Base-by-base conservation (phyloP, 2,329 filamentous ascomycete genomes). In the Beauveria pseudobassiana region DNA sequence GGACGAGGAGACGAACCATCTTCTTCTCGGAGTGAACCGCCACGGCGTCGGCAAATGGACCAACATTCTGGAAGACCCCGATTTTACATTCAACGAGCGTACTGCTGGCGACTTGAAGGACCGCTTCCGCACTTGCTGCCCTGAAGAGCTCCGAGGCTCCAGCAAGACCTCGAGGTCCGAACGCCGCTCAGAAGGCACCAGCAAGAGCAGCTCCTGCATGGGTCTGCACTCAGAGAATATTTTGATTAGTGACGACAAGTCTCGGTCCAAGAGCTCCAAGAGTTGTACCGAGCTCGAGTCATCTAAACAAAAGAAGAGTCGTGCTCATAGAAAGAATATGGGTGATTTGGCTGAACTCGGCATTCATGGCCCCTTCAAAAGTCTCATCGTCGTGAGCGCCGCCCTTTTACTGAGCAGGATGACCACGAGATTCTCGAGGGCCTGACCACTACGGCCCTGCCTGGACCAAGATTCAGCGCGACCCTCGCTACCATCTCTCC, bases 1-100 rank as follows among this genome's bases (percentile, higher is more conserved):
- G 0, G 83, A 87, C 64, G 80, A 85, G 62, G 85, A 88, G 70
- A 88, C 85, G 1, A 85, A 82, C 56, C 79, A 86, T 65, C 75
- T 88, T 9, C 71, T 88, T 16, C 73, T 86, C 3, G 85, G 85
- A 0, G 85, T 87, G 30, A 80, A 80, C 66, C 81, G 82, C 38
- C 80, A 88, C 67, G 86, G 86, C 1, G 81, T 88, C 9, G 86
- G 85, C 43, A 85, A 83, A 66, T 88, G 85, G 85, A 86, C 83
- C 9, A 82, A 77, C 61, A 88, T 88, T 38, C 73, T 87, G 26
- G 83, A 86, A 55, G 86, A 88, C 63, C 72, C 79, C 0, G 80
- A 80, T 48, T 88, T 86, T 68, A 77, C 71, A 12, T 88, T 88
- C 73, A 84, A 86, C 66, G 79, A 78, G 18, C 80, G 86, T 63